Conservation (phyloP, 2,329 filamentous ascomycete species). For the Tolypocladium pustulatum region DNA sequence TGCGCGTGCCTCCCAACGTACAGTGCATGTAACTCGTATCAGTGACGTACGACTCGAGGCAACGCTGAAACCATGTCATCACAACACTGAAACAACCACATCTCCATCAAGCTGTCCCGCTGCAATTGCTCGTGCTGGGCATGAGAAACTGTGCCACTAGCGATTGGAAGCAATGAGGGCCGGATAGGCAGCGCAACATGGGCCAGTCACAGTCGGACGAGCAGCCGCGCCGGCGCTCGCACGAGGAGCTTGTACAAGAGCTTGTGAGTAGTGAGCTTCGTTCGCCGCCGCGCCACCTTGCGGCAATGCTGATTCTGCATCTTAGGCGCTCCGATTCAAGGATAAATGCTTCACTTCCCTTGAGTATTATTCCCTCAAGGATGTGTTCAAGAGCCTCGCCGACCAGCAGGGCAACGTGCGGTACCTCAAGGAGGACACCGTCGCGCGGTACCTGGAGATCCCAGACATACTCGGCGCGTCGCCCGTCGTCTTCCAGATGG, state of each 20-base stretch:
- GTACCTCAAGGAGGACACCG: slow-evolving; percentile 58
- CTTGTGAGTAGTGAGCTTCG: slow-evolving; percentile 36
- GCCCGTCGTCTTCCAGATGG: slow-evolving; percentile 60
- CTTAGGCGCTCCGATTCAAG: slow-evolving; percentile 52
- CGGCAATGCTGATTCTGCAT: not conserved
- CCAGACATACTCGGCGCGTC: slow-evolving; percentile 59
- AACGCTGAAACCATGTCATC: not conserved
- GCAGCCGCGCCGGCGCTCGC: slow-evolving; percentile 31
- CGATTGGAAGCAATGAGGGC: slow-evolving; percentile 10
- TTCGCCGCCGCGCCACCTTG: not conserved
- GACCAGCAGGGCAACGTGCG: slow-evolving; percentile 50
- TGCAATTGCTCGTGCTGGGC: not conserved
- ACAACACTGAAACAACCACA: not conserved
- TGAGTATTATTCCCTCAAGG: slow-evolving; percentile 63
- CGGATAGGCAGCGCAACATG: slow-evolving; percentile 26
- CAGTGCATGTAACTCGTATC: not conserved
- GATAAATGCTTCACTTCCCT: slow-evolving; percentile 60
- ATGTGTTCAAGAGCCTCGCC: slow-evolving; percentile 61
- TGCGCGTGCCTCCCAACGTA: not conserved
- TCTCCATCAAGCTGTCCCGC: not conserved
- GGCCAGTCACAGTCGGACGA: slow-evolving; percentile 41
- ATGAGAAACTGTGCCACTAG: not conserved
- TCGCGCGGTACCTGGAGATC: slow-evolving; percentile 62
- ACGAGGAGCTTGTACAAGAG: slow-evolving; percentile 39
- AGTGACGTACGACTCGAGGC: not conserved